Base-by-base conservation (phyloP, 2,329 filamentous ascomycete species). In the Verticillium nonalfalfae region DNA sequence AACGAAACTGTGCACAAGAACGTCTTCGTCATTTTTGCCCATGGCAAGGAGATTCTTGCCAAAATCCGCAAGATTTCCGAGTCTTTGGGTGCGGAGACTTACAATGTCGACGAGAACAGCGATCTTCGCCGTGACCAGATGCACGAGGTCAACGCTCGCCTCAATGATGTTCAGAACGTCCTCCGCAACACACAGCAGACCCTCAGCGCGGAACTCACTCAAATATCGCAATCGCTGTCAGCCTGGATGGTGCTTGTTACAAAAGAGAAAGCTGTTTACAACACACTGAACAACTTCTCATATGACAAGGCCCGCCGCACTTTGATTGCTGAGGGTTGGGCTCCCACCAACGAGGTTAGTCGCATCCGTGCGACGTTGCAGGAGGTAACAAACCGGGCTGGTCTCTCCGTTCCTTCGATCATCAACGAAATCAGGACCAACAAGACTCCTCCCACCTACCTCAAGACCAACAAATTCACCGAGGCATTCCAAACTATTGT, bases 11-110 rank as follows among this genome's bases (percentile, higher is more conserved):
- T 96, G 69, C 87, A 90, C 81, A 99, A 99, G 87, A 99, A 97
- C 69, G 95, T 99, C 61, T 99, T 99, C 72, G 94, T 99, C 72
- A 99, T 99, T 75, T 99, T 99, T 70, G 95, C 95, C 13, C 95
- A 99, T 72, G 95, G 95, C 73, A 97, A 97, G 78, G 94, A 98
- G 77, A 97, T 99, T 68, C 88, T 99, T 70, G 91, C 93, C 72
- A 99, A 99, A 86, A 98, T 99, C 73, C 88, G 95, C 72, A 98
- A 97, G 84, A 98, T 99, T 64, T 98, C 94, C 1, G 95, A 99
- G 79, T 97, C 93, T 9, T 89, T 99, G 77, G 91, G 94, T 64
- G 95, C 96, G 61, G 92, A 97, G 72, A 85, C 98, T 64, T 99
- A 99, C 82, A 93, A 88, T 68, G 95, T 99, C 36, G 95, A 99